These are phyloP conservation scores for Amanita rubescens DNA, from an alignment of 768 basidiomycete genomes.

Conservation along the genomic window DNA sequence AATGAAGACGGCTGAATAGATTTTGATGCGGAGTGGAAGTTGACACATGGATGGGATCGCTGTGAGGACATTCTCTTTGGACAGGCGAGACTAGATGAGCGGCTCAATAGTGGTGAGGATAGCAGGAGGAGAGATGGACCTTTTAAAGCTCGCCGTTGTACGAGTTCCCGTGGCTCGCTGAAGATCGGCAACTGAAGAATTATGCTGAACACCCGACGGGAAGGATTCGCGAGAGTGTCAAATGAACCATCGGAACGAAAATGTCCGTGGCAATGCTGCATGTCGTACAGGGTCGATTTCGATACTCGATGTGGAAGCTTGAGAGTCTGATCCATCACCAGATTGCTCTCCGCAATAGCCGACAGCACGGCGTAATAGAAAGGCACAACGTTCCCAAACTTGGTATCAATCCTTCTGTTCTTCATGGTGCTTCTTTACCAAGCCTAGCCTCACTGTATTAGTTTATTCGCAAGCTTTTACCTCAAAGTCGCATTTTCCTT, in stretches of 20 bases:
- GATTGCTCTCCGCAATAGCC: constrained; percentile 19
- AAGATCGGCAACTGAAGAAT: constrained; percentile 34
- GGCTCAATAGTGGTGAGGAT: constrained; percentile 19
- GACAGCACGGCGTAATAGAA: constrained; percentile 23
- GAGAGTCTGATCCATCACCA: constrained; percentile 25
- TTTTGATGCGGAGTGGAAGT: constrained; percentile 36
- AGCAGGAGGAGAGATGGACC: constrained; percentile 19
- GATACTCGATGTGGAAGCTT: constrained; percentile 19
- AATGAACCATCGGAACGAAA: constrained; percentile 25
- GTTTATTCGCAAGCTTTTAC: constrained; percentile 1
- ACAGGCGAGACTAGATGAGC: constrained; percentile 13
- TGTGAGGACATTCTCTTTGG: constrained; percentile 29
- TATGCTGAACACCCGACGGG: constrained; percentile 13
- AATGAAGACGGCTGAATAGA: constrained; percentile 36
- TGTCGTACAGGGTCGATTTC: constrained; percentile 21
- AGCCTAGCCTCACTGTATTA: neutral
- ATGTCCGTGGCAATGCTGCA: constrained; percentile 17
- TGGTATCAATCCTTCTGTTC: neutral
- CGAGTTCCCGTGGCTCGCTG: constrained; percentile 30
- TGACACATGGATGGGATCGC: constrained; percentile 30
- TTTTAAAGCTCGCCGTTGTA: constrained; percentile 27
- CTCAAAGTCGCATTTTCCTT: neutral
- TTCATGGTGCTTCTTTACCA: neutral
- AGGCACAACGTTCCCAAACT: constrained; percentile 2
- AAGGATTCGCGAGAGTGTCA: constrained; percentile 28